Percentiles rank a stretch among this genome's conserved stretches.
These are phyloP conservation scores for Tolypocladium inflatum DNA, from an alignment of 2,329 filamentous ascomycete genomes.

Conservation along the genomic window DNA sequence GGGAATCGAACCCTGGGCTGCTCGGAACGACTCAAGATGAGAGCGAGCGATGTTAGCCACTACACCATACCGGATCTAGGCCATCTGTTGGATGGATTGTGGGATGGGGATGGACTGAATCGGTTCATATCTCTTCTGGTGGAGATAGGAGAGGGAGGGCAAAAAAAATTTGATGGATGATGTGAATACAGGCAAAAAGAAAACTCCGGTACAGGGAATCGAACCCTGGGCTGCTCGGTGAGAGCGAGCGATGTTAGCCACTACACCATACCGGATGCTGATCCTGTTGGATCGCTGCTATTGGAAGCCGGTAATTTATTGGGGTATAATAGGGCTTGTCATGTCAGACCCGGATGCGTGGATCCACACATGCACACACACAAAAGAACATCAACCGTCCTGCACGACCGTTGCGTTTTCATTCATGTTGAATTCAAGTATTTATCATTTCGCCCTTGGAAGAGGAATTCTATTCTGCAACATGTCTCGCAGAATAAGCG, in stretches of 20 bases:
- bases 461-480: not conserved
- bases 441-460: not conserved
- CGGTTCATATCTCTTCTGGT: not conserved
- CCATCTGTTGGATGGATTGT: not conserved
- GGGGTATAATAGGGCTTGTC: not conserved
- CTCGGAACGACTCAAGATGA: slow-evolving; percentile 10
- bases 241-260: slow-evolving; percentile 28
- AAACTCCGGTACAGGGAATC: slow-evolving; percentile 23
- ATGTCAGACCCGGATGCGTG: no score
- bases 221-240: slow-evolving; percentile 26
- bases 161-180: no score
- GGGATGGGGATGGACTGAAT: not conserved
- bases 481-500: not conserved
- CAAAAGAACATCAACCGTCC: no score
- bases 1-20: slow-evolving; percentile 19
- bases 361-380: not conserved
- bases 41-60: slow-evolving; percentile 26
- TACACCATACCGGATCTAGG: slow-evolving; percentile 21
- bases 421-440: no score
- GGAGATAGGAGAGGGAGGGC: not conserved
- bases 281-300: not conserved
- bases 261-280: slow-evolving; percentile 15
- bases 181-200: no score
- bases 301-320: not conserved
- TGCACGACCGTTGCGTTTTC: no score